A percentile compares a stretch with the other conserved stretches of the same genome.
These are phyloP conservation scores for Solanum appendiculatum DNA, from an alignment of 257 asterid genomes.

Conservation along the genomic window DNA sequence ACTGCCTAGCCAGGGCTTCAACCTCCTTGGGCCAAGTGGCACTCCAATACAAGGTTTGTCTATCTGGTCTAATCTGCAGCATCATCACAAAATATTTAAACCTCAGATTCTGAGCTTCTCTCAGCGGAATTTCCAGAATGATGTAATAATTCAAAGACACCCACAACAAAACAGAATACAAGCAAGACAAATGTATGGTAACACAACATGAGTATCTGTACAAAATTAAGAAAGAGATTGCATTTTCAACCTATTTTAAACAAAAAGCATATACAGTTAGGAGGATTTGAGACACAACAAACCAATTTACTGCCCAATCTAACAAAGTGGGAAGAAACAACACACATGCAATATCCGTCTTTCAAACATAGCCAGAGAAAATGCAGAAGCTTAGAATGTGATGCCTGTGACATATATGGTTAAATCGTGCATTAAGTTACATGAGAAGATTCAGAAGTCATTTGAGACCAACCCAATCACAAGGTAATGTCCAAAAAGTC, in stretches of 20 bases:
- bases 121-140: neutral
- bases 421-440: neutral
- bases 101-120: neutral
- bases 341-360: neutral
- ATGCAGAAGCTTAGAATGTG: neutral
- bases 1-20: constrained; percentile 76
- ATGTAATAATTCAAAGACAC: neutral
- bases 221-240: neutral
- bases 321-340: neutral
- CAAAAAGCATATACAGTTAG: neutral
- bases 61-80: constrained; percentile 81
- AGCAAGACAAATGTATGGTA: neutral
- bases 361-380: neutral
- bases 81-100: neutral
- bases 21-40: constrained; percentile 98
- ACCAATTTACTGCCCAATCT: neutral
- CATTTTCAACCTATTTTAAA: neutral
- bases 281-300: neutral
- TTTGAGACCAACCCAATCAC: neutral
- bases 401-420: neutral
- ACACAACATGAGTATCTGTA: neutral
- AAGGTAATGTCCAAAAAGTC: neutral
- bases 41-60: constrained; percentile 97
- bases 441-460: neutral
- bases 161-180: neutral